phyloP scores from a whole-genome alignment of 2,329 filamentous ascomycete species.

The Penicillium sp. region DNA sequence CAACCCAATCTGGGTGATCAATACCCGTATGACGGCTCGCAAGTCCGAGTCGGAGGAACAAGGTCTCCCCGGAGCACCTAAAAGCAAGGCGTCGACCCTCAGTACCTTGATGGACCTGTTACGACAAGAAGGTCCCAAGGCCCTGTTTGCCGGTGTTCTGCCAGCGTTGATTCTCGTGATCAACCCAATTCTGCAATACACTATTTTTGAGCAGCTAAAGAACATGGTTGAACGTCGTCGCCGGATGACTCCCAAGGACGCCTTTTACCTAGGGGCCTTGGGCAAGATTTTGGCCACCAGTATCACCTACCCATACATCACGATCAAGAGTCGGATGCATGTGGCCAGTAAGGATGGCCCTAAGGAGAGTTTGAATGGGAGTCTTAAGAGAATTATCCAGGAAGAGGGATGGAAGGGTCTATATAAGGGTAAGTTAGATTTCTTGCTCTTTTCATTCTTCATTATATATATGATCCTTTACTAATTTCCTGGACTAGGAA shows the following conservation, averaged over 20 bases:
- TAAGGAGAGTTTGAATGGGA: slow-evolving; percentile 76
- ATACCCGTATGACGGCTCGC: slow-evolving; percentile 95
- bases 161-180: slow-evolving; percentile 92
- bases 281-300: slow-evolving; percentile 92
- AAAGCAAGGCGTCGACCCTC: slow-evolving; percentile 68
- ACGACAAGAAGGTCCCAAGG: slow-evolving; percentile 76
- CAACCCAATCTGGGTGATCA: slow-evolving; percentile 99
- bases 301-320: slow-evolving; percentile 98
- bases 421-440: slow-evolving; percentile 74
- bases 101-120: slow-evolving; percentile 79
- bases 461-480: not conserved
- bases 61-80: slow-evolving; percentile 39
- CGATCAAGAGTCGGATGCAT: slow-evolving; percentile 97
- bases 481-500: slow-evolving; percentile 57
- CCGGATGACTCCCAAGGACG: slow-evolving; percentile 78
- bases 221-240: slow-evolving; percentile 76
- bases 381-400: slow-evolving; percentile 73
- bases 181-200: slow-evolving; percentile 98
- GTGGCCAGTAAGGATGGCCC: slow-evolving; percentile 75
- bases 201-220: slow-evolving; percentile 97
- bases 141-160: slow-evolving; percentile 88
- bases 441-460: not conserved
- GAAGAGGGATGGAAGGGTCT: slow-evolving; percentile 91
- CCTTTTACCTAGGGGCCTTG: slow-evolving; percentile 86
- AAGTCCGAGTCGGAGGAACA: slow-evolving; percentile 58